Base-by-base conservation (phyloP, 441 rosid genomes). In the Populus trichocarpa region DNA sequence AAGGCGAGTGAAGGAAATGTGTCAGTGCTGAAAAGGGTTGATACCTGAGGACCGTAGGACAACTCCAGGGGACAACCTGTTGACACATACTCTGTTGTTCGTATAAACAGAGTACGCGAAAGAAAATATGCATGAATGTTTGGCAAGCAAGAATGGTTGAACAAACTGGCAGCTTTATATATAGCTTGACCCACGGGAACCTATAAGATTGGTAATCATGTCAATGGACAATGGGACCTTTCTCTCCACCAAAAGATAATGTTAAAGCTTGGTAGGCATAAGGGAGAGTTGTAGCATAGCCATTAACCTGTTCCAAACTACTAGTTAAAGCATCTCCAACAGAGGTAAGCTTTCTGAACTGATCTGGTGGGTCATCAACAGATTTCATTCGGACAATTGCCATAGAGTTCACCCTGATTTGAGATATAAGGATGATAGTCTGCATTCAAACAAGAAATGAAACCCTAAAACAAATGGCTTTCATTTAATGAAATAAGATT, bases 121-220 rank as follows among this genome's bases (percentile, higher is more conserved):
- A 91, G 86, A 87, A 93, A 95, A 84, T 93, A 95, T 67, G 92
- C 90, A 78, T 95, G 94, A 82, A 95, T 84, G 72, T 93, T 95
- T 78, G 98, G 97, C 86, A 71, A 81, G 89, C 98, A 95, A 78
- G 97, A 93, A 84, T 95, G 98, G 82, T 93, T 95, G 90, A 91
- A 93, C 86, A 90, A 73, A 79, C 96, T 93, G 77, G 92, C 98
- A 74, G 79, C 79, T 75, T 64, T 77, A 74, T 90, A 95, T 71
- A 95, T 84, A 73, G 97, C 98, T 77, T 88, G 97, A 70, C 97
- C 98, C 78, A 90, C 96, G 77, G 90, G 85, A 80, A 93, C 89
- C 96, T 93, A 82, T 70, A 32, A 16, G 23, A 16, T 16, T 18
- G n/a, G 61, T 53, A 53, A 53, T 16, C 61, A 53, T 16, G 61